phyloP scores from a whole-genome alignment of 2,329 filamentous ascomycete genomes.

The Madurella fahalii region DNA sequence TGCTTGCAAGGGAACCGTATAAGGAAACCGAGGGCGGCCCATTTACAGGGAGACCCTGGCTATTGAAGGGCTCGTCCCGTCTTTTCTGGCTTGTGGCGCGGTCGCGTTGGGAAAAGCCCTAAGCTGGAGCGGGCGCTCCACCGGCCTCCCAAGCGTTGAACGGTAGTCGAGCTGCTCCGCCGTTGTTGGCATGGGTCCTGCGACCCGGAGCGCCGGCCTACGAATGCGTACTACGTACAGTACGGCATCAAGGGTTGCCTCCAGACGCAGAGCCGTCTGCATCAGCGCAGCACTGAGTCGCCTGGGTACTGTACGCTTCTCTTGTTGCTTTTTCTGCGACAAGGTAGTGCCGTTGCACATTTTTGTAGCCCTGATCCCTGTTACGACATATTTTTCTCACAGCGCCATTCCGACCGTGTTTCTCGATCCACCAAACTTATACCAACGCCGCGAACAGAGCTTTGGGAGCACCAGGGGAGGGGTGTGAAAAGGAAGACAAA shows the following conservation, averaged over 20 bases:
- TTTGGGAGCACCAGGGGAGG: slow-evolving; percentile 2
- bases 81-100: slow-evolving; percentile 14
- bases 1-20: slow-evolving; percentile 21
- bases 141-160: background rate
- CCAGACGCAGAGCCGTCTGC: background rate
- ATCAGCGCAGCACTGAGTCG: slow-evolving; percentile 1
- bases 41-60: slow-evolving; percentile 21
- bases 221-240: slow-evolving; percentile 5
- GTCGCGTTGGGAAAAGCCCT: background rate
- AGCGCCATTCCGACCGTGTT: slow-evolving; percentile 1
- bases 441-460: slow-evolving; percentile 5
- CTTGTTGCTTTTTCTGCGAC: background rate
- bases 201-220: background rate
- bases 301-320: slow-evolving; percentile 16
- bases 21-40: slow-evolving; percentile 22
- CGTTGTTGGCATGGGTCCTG: slow-evolving; percentile 4
- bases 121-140: too few relatives aligned
- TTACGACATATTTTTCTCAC: background rate
- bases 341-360: background rate
- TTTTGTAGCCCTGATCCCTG: background rate
- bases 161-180: slow-evolving; percentile 4
- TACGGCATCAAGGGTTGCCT: background rate
- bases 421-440: slow-evolving; percentile 14
- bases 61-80: slow-evolving; percentile 4
- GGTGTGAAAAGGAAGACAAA: slow-evolving; percentile 1